Base-by-base conservation (phyloP, 1,284 basidiomycete species). In the Naganishia sp. region DNA sequence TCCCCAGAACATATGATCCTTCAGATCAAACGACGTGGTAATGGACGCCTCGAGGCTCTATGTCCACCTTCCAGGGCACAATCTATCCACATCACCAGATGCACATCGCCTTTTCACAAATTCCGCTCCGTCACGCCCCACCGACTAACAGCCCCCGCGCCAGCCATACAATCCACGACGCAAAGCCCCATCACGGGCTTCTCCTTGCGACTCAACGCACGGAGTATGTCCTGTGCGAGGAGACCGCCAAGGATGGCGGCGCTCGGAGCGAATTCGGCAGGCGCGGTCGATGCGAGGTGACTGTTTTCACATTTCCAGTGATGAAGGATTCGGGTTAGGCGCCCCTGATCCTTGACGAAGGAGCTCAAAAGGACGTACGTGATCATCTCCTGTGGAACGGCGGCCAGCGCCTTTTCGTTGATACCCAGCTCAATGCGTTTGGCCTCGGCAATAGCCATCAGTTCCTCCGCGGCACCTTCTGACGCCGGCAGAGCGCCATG, bases 191-290 rank as follows among this genome's bases (percentile, higher is more conserved):
- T 88, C 68, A 97, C 88, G 1, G 95, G 95, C 53, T 88, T 86
- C 74, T 98, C 94, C 64, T 92, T 88, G 63, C 88, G 90, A 49
- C 90, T 90, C 44, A 99, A 82, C 0, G 90, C 87, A 78, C 97
- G 95, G 52, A 99, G 83, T 60, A 98, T 88, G 77, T 98, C 95
- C 79, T 99, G 96, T 2, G 89, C 94, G 16, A 98, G 81, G 78
- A 98, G 85, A 16, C 96, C 96, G 36, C 96, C 95, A 52, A 99
- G 83, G 36, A 99, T 89, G 0, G 94, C 94, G 75, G 93, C 89
- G 4, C 94, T 87, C 1, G 94, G 90, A 3, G 90, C 87, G 81
- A 95, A 90, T 75, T 95, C 90, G 76, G 89, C 86, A n/a, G 82
- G 80, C 16, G 92, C 88, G n/a, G 89, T 88, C 18, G 81, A 82